Conservation (phyloP, 345 rosid genomes). For the Corchorus capsularis region DNA sequence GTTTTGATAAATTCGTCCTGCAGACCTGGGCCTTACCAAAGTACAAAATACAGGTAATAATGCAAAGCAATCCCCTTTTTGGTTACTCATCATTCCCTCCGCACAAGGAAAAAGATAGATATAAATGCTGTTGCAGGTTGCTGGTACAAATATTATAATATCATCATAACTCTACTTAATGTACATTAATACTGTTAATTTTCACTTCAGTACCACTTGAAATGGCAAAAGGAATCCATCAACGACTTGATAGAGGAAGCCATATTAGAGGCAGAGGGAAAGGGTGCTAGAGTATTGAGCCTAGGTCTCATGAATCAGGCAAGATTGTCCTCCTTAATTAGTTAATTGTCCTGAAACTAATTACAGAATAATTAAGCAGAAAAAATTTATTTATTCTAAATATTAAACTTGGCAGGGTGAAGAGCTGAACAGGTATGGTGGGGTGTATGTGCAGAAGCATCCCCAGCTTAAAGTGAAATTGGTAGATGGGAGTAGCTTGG, state of each 20-base stretch:
- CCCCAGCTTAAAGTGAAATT: constrained; percentile 50
- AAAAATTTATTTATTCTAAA: not conserved
- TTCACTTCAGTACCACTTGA: constrained; percentile 41
- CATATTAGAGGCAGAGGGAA: constrained; percentile 53
- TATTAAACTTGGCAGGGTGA: constrained; percentile 40
- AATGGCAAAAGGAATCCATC: constrained; percentile 40
- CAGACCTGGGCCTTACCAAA: constrained; percentile 81
- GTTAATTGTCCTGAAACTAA: not conserved
- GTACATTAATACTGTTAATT: too few relatives aligned
- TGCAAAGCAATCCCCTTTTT: too few relatives aligned
- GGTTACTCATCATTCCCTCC: not conserved
- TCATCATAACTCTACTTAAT: too few relatives aligned
- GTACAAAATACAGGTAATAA: constrained; percentile 56
- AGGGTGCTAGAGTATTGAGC: constrained; percentile 59
- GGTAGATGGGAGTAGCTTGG: constrained; percentile 71
- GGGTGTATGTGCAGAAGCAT: constrained; percentile 41
- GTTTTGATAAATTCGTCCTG: constrained; percentile 41
- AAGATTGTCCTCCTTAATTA: constrained; percentile 14
- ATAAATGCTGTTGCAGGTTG: too few relatives aligned
- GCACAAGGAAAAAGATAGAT: not conserved
- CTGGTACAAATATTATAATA: too few relatives aligned
- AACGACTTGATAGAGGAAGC: constrained; percentile 60
- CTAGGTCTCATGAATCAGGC: constrained; percentile 71
- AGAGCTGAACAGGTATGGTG: constrained; percentile 57
- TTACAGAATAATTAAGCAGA: not conserved